A percentile compares a stretch with the other conserved stretches of the same genome.
These are phyloP conservation scores for Solanum chiquidenum DNA, from an alignment of 257 asterid genomes.

Conservation along the genomic window DNA sequence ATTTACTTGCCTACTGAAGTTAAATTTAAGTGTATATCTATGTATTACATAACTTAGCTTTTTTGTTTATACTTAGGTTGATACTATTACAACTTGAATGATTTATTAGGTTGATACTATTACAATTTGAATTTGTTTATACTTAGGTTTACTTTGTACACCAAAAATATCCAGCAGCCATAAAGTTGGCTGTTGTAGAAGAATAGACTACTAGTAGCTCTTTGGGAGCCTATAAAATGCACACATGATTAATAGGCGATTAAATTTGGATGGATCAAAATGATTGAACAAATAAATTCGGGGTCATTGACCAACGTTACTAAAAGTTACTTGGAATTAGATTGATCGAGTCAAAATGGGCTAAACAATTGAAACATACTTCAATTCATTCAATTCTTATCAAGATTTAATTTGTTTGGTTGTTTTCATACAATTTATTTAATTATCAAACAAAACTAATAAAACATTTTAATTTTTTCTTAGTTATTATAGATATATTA, in stretches of 20 bases:
- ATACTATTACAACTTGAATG: not conserved
- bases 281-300: not conserved
- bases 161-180: not conserved
- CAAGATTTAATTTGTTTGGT: not conserved
- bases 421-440: not conserved
- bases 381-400: not conserved
- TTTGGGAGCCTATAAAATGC: not conserved
- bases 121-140: not conserved
- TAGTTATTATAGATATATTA: too few relatives aligned
- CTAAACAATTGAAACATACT: not conserved
- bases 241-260: not conserved
- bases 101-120: not conserved
- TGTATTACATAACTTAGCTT: not conserved
- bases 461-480: too few relatives aligned
- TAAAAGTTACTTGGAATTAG: not conserved
- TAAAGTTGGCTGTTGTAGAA: not conserved
- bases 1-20: not conserved
- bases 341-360: not conserved
- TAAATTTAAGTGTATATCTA: too few relatives aligned
- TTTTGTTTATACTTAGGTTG: not conserved
- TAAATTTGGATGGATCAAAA: not conserved
- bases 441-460: too few relatives aligned
- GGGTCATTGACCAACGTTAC: fast-evolving
- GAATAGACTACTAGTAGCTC: not conserved
- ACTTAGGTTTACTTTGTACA: not conserved